These are phyloP conservation scores for Metschnikowia continentalis DNA, from an alignment of 805 yeast species.

Conservation along the genomic window DNA sequence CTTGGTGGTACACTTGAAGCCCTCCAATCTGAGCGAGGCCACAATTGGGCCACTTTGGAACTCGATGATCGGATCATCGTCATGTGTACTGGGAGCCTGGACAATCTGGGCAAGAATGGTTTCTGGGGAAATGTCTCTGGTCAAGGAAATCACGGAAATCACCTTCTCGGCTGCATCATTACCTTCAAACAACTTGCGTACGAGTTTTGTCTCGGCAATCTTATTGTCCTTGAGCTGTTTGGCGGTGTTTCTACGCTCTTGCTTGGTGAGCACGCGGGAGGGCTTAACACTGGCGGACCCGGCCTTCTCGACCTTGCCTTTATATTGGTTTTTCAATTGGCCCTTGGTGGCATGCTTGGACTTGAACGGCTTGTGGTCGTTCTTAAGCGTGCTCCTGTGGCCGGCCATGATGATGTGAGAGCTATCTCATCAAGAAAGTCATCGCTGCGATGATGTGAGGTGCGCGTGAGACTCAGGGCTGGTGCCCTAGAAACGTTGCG, in stretches of 20 bases:
- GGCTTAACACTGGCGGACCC: slow-evolving; percentile 31
- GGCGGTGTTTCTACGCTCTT: slow-evolving; percentile 72
- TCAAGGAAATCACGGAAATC: slow-evolving; percentile 74
- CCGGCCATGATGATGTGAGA: slow-evolving; percentile 49
- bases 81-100: slow-evolving; percentile 25
- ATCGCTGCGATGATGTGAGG: slow-evolving; percentile 3
- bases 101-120: slow-evolving; percentile 53
- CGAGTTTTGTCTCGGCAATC: slow-evolving; percentile 53
- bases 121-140: slow-evolving; percentile 59
- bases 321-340: slow-evolving; percentile 69
- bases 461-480: slow-evolving; percentile 9
- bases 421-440: neutral
- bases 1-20: slow-evolving; percentile 74
- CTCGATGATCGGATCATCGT: slow-evolving; percentile 17
- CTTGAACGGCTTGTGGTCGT: slow-evolving; percentile 85
- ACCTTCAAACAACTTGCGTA: slow-evolving; percentile 75
- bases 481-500: slow-evolving; percentile 5
- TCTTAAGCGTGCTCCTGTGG: slow-evolving; percentile 81
- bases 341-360: slow-evolving; percentile 89
- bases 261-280: slow-evolving; percentile 37
- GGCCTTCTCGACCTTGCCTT: slow-evolving; percentile 84
- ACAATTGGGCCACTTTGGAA: slow-evolving; percentile 44
- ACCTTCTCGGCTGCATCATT: slow-evolving; percentile 77
- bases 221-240: slow-evolving; percentile 76
- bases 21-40: slow-evolving; percentile 47